Conservation (phyloP, 1,139 yeast genomes). For the Saccharomyces pastorianus region DNA sequence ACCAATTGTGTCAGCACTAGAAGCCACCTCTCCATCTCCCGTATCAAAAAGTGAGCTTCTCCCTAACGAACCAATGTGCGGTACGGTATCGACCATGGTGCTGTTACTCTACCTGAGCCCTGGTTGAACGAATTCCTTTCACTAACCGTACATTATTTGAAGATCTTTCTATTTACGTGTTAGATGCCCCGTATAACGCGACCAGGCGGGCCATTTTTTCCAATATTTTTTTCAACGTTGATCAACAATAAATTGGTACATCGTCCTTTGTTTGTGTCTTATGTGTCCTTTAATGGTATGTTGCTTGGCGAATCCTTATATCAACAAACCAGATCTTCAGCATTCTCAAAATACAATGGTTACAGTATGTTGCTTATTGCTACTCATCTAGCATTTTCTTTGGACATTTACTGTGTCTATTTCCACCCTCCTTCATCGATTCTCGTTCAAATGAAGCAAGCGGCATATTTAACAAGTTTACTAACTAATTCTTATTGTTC, state of each 20-base stretch:
- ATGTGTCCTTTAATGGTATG: background rate
- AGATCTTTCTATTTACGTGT: background rate
- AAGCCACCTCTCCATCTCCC: background rate
- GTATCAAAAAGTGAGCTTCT: slow-evolving; percentile 11
- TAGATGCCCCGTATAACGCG: slow-evolving; percentile 1
- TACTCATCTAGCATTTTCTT: background rate
- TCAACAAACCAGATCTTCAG: background rate
- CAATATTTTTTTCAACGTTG: background rate
- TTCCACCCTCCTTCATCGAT: background rate
- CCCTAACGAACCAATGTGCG: slow-evolving; percentile 2
- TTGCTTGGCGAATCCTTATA: background rate
- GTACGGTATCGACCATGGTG: background rate
- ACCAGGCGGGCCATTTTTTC: background rate
- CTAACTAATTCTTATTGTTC: background rate
- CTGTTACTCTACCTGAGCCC: too few relatives aligned
- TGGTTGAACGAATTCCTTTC: too few relatives aligned
- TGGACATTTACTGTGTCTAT: background rate
- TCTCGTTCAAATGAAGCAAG: background rate
- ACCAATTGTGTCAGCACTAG: background rate
- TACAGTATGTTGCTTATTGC: slow-evolving; percentile 12
- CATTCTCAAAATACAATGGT: slow-evolving; percentile 8
- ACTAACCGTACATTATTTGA: too few relatives aligned
- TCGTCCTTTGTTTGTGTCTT: background rate
- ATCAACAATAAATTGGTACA: slow-evolving; percentile 1
- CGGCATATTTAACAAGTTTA: background rate